Evolutionary conservation across 179 eudicot genomes (phyloP), one percentile per base, ranked within the genome.

Genomic region (Beta lomatogona): DNA sequence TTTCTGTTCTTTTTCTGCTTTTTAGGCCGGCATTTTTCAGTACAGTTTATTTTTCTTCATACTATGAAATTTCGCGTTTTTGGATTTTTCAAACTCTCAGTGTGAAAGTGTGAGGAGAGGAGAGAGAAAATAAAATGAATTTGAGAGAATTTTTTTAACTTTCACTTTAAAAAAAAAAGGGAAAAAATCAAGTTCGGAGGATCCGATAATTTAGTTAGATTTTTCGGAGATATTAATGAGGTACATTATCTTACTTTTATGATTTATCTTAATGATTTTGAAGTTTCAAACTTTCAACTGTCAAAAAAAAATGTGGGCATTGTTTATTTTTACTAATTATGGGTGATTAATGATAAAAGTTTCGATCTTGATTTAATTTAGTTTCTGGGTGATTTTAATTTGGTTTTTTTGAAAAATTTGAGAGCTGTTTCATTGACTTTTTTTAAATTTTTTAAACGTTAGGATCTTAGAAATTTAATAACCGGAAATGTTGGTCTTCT

Each of bases 341-440:
- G 45, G 12, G 19, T 63, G 18, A 41, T 53, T 78, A 22, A 70
- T 70, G 22, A 13, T 36, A 15, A 74, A 74, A 75, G 55, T 81
- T 61, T 75, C 44, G 79, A 81, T 81, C 75, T 64, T 80, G 31
- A 58, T 76, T 57, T 14, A 64, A 31, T 78, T 41, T 12, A 15
- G 9, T 31, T 80, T 57, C 53, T 54, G 63, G 63, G 77, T 73
- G 28, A 73, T 75, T 10, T 57, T 69, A 46, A 14, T 2, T 22
- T 55, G 1, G 13, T 76, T 25, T 36, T 36, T 58, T 67, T 6
- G 54, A n/a, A 14, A 22, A 16, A 31, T 7, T 68, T 50, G 21
- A 12, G 66, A 25, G 59, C 80, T 76, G 80, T 81, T 81, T 44
- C 53, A 76, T 81, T 76, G 76, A 59, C 58, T 73, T 73, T 80